phyloP scores from a whole-genome alignment of 805 yeast species.

The Teunomyces barrocoloradensis region DNA sequence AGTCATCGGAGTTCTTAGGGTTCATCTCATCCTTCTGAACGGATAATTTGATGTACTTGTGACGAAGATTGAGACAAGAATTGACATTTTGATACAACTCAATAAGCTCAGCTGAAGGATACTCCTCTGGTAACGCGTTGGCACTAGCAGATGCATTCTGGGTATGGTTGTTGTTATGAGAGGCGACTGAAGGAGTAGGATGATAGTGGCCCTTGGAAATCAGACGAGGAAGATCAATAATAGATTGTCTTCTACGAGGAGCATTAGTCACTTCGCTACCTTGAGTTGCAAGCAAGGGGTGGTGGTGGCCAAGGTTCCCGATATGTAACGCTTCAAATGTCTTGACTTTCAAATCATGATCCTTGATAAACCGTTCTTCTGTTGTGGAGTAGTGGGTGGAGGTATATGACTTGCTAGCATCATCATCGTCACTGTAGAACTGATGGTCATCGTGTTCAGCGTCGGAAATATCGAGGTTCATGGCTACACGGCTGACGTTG shows the following conservation, averaged over 20 bases:
- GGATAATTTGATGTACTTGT: slow-evolving; percentile 69
- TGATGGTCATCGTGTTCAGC: slow-evolving; percentile 6
- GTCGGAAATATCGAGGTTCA: slow-evolving; percentile 7
- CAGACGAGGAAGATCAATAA: slow-evolving; percentile 37
- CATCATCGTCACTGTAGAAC: slow-evolving; percentile 23
- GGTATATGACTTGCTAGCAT: slow-evolving; percentile 28
- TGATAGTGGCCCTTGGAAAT: slow-evolving; percentile 17
- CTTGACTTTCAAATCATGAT: slow-evolving; percentile 62
- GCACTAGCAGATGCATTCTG: slow-evolving; percentile 9
- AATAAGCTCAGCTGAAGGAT: slow-evolving; percentile 66
- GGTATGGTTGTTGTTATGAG: slow-evolving; percentile 17
- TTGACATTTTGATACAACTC: slow-evolving; percentile 61
- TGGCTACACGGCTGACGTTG: not conserved
- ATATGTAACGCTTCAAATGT: slow-evolving; percentile 52
- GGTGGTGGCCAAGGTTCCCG: slow-evolving; percentile 9
- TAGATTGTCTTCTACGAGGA: slow-evolving; percentile 30
- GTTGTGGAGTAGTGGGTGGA: slow-evolving; percentile 62
- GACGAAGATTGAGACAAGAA: slow-evolving; percentile 69
- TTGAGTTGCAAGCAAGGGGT: slow-evolving; percentile 7
- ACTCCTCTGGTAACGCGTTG: slow-evolving; percentile 43
- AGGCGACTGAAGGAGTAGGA: slow-evolving; percentile 16
- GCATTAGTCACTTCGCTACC: slow-evolving; percentile 26
- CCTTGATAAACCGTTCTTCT: slow-evolving; percentile 62
- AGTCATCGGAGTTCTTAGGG: slow-evolving; percentile 72
- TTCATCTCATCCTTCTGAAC: slow-evolving; percentile 65